phyloP scores from a whole-genome alignment of 805 yeast genomes.

The Komagataella pseudopastoris region DNA sequence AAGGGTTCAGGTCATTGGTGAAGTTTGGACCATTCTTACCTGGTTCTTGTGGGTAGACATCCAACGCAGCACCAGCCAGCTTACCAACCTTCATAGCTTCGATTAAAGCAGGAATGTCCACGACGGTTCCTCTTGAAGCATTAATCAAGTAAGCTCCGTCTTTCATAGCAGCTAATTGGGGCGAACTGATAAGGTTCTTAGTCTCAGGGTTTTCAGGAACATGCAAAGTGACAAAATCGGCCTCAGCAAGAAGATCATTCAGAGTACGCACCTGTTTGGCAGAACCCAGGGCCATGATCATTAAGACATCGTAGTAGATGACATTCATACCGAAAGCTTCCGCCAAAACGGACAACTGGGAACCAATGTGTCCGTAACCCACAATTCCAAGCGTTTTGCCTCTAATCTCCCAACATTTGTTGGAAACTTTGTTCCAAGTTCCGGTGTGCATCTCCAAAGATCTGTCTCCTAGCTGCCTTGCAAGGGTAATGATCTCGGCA shows the following conservation, averaged over 20 bases:
- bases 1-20: constrained; percentile 57
- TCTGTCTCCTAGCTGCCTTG: constrained; percentile 95
- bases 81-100: constrained; percentile 88
- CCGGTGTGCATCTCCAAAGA: constrained; percentile 93
- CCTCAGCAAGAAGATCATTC: constrained; percentile 61
- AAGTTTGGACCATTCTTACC: constrained; percentile 90
- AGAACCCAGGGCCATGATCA: constrained; percentile 95
- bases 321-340: constrained; percentile 98
- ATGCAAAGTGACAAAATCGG: constrained; percentile 88
- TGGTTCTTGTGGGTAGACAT: constrained; percentile 95
- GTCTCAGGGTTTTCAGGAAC: constrained; percentile 95
- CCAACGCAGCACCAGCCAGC: constrained; percentile 94
- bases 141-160: constrained; percentile 90
- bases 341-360: constrained; percentile 92
- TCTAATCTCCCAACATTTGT: constrained; percentile 97
- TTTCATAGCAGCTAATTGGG: constrained; percentile 93
- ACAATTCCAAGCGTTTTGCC: constrained; percentile 96
- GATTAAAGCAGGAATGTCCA: constrained; percentile 88
- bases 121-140: constrained; percentile 96
- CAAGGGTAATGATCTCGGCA: constrained; percentile 85
- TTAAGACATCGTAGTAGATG: constrained; percentile 77
- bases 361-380: constrained; percentile 97
- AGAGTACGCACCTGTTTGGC: constrained; percentile 84
- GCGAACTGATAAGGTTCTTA: constrained; percentile 73
- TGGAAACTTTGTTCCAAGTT: constrained; percentile 92